A percentile compares a stretch with the other conserved stretches of the same genome.
Conservation (phyloP, 768 basidiomycete species). For the Leucocoprinus leucothites region DNA sequence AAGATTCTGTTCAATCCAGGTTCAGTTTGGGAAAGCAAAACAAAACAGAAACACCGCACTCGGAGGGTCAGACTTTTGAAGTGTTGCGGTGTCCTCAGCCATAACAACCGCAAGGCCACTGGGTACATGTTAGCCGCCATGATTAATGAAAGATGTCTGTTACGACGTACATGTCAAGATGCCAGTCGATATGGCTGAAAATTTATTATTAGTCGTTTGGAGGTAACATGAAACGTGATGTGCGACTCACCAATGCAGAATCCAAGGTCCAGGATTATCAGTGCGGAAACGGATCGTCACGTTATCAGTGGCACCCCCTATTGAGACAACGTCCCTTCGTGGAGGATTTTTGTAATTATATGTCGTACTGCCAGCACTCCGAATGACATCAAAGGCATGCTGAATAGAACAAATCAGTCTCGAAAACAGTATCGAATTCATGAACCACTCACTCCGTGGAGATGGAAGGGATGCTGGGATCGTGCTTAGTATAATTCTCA, state of each 20-base stretch:
- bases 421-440: not conserved
- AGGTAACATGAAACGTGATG: not conserved
- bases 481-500: not conserved
- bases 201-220: not conserved
- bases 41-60: too few species aligned
- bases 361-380: not conserved
- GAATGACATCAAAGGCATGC: conserved; percentile 16
- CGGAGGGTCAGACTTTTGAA: too few species aligned
- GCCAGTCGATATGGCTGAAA: conserved; percentile 17
- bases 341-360: conserved; percentile 12
- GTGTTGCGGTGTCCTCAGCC: conserved; percentile 9
- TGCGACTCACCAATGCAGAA: conserved; percentile 19
- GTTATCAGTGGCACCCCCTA: conserved; percentile 15
- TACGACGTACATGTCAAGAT: conserved; percentile 13
- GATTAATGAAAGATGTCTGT: not conserved
- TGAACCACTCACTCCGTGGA: conserved; percentile 22
- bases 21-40: too few species aligned
- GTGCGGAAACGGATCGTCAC: conserved; percentile 47
- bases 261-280: conserved; percentile 39
- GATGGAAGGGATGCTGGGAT: conserved; percentile 14
- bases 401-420: conserved; percentile 13
- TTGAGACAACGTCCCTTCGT: conserved; percentile 16
- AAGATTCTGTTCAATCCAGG: too few species aligned
- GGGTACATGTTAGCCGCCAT: not conserved
- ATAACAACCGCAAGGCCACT: conserved; percentile 16